phyloP scores from a whole-genome alignment of 805 yeast species.

The Millerozyma miso region DNA sequence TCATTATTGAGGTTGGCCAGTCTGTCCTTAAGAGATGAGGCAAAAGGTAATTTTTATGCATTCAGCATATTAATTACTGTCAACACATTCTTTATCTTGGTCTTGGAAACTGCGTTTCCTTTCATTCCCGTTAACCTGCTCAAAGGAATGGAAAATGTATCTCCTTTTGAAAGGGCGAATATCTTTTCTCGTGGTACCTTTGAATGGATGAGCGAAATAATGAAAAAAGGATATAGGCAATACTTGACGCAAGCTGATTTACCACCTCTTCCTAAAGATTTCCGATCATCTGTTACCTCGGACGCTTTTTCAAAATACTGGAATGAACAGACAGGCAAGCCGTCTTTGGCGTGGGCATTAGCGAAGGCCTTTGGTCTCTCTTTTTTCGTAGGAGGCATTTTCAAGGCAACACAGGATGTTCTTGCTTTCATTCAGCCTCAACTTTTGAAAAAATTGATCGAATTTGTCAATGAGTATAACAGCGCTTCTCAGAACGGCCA shows the following conservation, averaged over 20 bases:
- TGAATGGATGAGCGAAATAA: constrained; percentile 85
- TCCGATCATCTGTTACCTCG: constrained; percentile 53
- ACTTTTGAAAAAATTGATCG: constrained; percentile 24
- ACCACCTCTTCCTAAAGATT: constrained; percentile 69
- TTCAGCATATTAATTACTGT: constrained; percentile 30
- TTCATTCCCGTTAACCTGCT: constrained; percentile 23
- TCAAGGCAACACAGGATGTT: constrained; percentile 71
- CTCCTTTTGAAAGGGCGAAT: constrained; percentile 58
- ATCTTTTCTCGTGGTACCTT: constrained; percentile 75
- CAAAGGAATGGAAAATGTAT: constrained; percentile 12
- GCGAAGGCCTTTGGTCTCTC: constrained; percentile 68
- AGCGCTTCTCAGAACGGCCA: constrained; percentile 31
- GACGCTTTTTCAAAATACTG: constrained; percentile 53
- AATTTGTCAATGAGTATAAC: constrained; percentile 35
- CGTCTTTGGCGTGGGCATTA: constrained; percentile 59
- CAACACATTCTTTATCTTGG: constrained; percentile 38
- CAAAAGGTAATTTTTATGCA: constrained; percentile 15
- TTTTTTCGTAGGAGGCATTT: constrained; percentile 66
- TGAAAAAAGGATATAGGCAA: constrained; percentile 70
- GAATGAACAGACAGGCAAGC: constrained; percentile 47
- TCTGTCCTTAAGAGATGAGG: constrained; percentile 31
- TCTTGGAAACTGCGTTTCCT: constrained; percentile 42
- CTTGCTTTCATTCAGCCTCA: constrained; percentile 47
- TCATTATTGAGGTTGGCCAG: constrained; percentile 44
- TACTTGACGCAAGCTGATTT: constrained; percentile 59